These are phyloP conservation scores for Ganoderma resinaceum DNA, from an alignment of 1,284 basidiomycete genomes.

Conservation along the genomic window DNA sequence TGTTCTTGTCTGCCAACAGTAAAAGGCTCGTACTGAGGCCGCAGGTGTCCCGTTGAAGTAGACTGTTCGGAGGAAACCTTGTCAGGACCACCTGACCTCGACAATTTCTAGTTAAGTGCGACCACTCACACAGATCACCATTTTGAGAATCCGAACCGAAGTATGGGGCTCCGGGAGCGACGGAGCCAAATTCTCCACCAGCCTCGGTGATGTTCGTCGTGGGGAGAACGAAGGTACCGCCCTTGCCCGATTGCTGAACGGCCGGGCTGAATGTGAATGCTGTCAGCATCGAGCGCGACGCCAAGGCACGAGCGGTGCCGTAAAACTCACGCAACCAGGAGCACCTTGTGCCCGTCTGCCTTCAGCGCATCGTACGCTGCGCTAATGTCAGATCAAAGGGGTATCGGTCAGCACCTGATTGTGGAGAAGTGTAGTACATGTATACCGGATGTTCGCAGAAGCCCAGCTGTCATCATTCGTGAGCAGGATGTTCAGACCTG, in stretches of 20 bases:
- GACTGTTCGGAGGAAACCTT: slow-evolving; percentile 22
- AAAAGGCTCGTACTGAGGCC: slow-evolving; percentile 28
- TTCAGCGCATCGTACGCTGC: slow-evolving; percentile 37
- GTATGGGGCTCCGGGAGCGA: slow-evolving; percentile 38
- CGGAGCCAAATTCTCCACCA: slow-evolving; percentile 38
- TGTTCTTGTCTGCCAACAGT: not conserved
- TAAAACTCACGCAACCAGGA: slow-evolving; percentile 36
- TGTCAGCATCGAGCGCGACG: slow-evolving; percentile 1
- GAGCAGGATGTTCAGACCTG: slow-evolving; percentile 39
- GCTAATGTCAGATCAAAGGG: slow-evolving; percentile 14
- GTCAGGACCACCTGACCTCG: slow-evolving; percentile 21
- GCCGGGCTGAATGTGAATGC: slow-evolving; percentile 31
- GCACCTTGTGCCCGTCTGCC: slow-evolving; percentile 37
- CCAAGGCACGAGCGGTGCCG: too few species aligned
- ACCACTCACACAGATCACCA: slow-evolving; percentile 36
- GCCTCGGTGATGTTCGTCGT: slow-evolving; percentile 39
- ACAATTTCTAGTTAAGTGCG: not conserved
- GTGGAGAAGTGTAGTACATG: not conserved
- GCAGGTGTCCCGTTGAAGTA: slow-evolving; percentile 42
- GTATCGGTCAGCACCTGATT: not conserved
- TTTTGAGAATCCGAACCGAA: slow-evolving; percentile 37
- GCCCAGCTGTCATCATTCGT: slow-evolving; percentile 43
- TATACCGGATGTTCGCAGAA: slow-evolving; percentile 42
- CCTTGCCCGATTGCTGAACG: slow-evolving; percentile 40
- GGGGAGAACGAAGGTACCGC: slow-evolving; percentile 39